Evolutionary conservation across 176 grass and related monocot species (phyloP).

Genomic region (Pontederia paniculata): DNA sequence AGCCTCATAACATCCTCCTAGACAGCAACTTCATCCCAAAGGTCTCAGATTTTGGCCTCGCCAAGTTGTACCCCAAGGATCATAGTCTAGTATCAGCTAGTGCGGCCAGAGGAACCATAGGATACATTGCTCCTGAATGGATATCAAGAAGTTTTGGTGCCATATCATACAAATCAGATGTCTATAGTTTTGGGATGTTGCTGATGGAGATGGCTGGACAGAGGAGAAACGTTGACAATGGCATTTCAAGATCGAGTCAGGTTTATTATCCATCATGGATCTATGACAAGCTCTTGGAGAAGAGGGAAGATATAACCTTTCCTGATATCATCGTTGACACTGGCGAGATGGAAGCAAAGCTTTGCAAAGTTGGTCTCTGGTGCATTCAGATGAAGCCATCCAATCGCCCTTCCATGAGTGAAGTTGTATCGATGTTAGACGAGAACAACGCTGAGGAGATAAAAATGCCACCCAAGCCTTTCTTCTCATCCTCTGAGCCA

Average conservation of each 20-base stretch:
- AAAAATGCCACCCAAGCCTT: not conserved
- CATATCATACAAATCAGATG: no score
- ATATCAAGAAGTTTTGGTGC: no score
- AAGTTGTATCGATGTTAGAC: not conserved
- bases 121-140: no score
- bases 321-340: not conserved
- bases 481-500: not conserved
- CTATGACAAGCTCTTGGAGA: no score
- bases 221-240: not conserved
- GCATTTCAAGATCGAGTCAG: not conserved
- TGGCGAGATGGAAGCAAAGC: no score
- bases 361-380: no score
- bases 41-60: constrained; percentile 1
- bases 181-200: no score
- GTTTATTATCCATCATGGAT: not conserved
- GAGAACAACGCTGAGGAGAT: not conserved
- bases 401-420: not conserved
- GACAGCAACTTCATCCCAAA: not conserved
- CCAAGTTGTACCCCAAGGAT: not conserved
- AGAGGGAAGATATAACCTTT: not conserved
- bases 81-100: not conserved
- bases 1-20: not conserved
- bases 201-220: no score
- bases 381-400: not conserved
- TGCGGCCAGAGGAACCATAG: not conserved